Evolutionary conservation across 225 moss, liverwort and hornwort species (phyloP).

Genomic region (Marchantia polymorpha): DNA sequence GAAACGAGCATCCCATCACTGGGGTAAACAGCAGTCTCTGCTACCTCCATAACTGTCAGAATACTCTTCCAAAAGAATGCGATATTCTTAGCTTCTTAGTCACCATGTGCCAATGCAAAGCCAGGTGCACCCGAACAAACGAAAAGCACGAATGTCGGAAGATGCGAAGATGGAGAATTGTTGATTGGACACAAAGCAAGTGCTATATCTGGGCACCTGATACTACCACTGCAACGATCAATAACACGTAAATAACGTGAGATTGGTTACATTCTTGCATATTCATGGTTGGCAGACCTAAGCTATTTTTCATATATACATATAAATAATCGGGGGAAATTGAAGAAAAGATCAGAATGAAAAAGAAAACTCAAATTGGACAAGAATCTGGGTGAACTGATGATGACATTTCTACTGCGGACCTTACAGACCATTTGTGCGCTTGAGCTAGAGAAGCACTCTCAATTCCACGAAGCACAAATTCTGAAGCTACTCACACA

Average conservation of each 20-base stretch:
- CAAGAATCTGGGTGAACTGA: too few species aligned
- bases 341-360: too few species aligned
- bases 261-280: not conserved
- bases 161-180: not conserved
- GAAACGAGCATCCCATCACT: not conserved
- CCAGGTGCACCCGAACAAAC: not conserved
- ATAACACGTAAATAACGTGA: not conserved
- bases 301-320: not conserved
- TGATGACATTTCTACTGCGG: too few species aligned
- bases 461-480: not conserved
- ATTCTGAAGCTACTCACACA: not conserved
- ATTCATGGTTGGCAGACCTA: not conserved
- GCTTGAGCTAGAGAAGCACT: not conserved
- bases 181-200: not conserved
- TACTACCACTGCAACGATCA: not conserved
- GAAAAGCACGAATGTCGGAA: not conserved
- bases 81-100: not conserved
- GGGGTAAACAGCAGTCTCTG: not conserved
- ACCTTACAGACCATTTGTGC: too few species aligned
- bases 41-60: constrained; percentile 6
- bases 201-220: not conserved
- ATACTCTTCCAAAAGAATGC: not conserved
- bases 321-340: not conserved
- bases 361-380: too few species aligned
- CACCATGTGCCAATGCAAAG: not conserved